A percentile compares a stretch with the other conserved stretches of the same genome.
phyloP scores from a whole-genome alignment of 1,284 basidiomycete genomes.

The Phlebopus sp. region DNA sequence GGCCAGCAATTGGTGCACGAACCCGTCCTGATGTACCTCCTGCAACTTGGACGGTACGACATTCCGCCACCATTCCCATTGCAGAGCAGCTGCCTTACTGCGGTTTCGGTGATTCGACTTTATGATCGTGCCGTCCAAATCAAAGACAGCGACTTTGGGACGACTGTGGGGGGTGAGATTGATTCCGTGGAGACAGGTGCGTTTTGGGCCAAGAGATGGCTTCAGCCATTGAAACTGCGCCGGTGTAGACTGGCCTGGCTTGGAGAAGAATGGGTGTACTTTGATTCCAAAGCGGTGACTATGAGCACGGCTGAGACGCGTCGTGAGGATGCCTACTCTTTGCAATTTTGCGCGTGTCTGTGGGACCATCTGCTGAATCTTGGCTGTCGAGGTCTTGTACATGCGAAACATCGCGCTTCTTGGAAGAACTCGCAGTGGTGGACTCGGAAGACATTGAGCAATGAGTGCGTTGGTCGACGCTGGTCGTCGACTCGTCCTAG shows the following conservation, averaged over 20 bases:
- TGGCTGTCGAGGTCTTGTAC: conserved; percentile 9
- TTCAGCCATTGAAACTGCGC: conserved; percentile 56
- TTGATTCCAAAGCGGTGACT: not conserved
- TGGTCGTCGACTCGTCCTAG: too few species aligned
- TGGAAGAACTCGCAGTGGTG: not conserved
- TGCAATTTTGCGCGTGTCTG: conserved; percentile 19
- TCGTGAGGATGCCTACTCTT: conserved; percentile 18
- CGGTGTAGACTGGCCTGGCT: conserved; percentile 13
- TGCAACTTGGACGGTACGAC: conserved; percentile 65
- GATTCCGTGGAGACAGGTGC: conserved; percentile 62
- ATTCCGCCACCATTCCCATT: conserved; percentile 80
- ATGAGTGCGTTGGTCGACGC: too few species aligned
- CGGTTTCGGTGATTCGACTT: conserved; percentile 50
- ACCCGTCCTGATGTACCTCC: conserved; percentile 62
- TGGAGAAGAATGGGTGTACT: conserved; percentile 43
- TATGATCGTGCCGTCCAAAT: conserved; percentile 88
- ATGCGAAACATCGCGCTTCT: conserved; percentile 20
- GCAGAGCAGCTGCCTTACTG: conserved; percentile 39
- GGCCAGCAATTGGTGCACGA: conserved; percentile 1
- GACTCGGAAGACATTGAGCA: too few species aligned
- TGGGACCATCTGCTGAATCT: conserved; percentile 15
- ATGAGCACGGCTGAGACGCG: not conserved
- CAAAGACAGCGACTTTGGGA: conserved; percentile 74
- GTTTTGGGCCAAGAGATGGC: conserved; percentile 48
- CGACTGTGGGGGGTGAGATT: conserved; percentile 49